phyloP scores from a whole-genome alignment of 352 stramenopile species.

The Phytophthora syringae region DNA sequence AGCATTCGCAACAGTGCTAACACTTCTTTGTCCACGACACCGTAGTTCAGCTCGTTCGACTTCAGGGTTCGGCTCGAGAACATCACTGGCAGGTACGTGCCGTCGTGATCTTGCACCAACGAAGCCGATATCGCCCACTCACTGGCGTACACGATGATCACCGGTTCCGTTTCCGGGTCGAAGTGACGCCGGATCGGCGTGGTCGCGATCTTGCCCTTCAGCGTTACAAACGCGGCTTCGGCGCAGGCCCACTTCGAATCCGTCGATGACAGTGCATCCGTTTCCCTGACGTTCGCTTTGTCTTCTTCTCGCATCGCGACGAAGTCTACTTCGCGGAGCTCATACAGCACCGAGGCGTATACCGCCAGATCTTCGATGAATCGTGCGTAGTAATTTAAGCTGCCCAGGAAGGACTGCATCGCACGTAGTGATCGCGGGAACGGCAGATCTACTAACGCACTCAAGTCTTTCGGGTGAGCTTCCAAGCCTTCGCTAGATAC shows the following conservation, averaged over 20 bases:
- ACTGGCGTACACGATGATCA: neutral
- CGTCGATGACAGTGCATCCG: no score
- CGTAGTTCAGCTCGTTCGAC: constrained; percentile 9
- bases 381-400: constrained; percentile 22
- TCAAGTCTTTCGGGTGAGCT: constrained; percentile 15
- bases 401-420: constrained; percentile 25
- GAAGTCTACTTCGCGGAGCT: constrained; percentile 17
- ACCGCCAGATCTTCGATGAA: constrained; percentile 24
- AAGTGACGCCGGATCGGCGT: neutral
- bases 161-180: neutral
- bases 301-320: no score
- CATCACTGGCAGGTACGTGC: neutral
- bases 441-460: neutral
- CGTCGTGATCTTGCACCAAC: neutral
- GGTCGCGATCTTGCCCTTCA: neutral
- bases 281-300: no score
- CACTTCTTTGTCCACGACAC: constrained; percentile 10
- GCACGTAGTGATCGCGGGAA: constrained; percentile 9
- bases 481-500: constrained; percentile 10
- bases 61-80: constrained; percentile 7
- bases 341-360: constrained; percentile 5
- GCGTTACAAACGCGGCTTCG: neutral
- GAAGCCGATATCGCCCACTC: neutral
- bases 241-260: no score
- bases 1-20: constrained; percentile 5